These are phyloP conservation scores for Diutina neorugosa DNA, from an alignment of 1,139 yeast species.

Conservation along the genomic window DNA sequence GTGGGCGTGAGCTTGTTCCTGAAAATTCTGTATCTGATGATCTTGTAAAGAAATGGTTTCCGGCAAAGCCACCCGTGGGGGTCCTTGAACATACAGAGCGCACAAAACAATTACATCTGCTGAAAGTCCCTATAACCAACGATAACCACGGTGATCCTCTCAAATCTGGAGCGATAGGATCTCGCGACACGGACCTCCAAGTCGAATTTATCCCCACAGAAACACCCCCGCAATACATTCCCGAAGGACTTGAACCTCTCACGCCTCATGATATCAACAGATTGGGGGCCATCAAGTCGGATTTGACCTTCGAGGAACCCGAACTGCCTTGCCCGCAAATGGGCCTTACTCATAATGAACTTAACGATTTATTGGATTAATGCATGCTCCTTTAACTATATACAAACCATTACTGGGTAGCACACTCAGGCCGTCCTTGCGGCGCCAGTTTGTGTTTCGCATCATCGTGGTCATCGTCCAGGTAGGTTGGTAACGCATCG, in stretches of 20 bases:
- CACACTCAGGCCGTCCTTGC: slow-evolving; percentile 26
- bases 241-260: slow-evolving; percentile 12
- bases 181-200: slow-evolving; percentile 15
- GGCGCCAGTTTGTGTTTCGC: slow-evolving; percentile 7
- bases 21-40: slow-evolving; percentile 15
- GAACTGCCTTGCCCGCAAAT: slow-evolving; percentile 7
- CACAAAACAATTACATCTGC: slow-evolving; percentile 16
- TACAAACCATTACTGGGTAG: slow-evolving; percentile 21
- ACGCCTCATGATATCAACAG: slow-evolving; percentile 8
- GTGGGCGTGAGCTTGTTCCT: slow-evolving; percentile 9
- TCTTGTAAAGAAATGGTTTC: slow-evolving; percentile 10
- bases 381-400: slow-evolving; percentile 7
- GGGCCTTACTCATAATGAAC: slow-evolving; percentile 11
- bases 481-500: slow-evolving; percentile 25
- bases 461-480: slow-evolving; percentile 10
- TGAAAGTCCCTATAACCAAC: slow-evolving; percentile 11
- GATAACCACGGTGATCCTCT: slow-evolving; percentile 22
- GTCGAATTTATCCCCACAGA: slow-evolving; percentile 24
- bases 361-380: slow-evolving; percentile 7
- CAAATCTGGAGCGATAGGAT: slow-evolving; percentile 10
- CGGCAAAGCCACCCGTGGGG: slow-evolving; percentile 4
- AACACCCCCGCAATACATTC: slow-evolving; percentile 18
- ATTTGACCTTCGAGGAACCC: slow-evolving; percentile 9
- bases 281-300: slow-evolving; percentile 8
- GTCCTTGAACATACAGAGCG: slow-evolving; percentile 12